Evolutionary conservation across 148 eudicot species (phyloP).

Genomic region (Rhododendron mucronatum): DNA sequence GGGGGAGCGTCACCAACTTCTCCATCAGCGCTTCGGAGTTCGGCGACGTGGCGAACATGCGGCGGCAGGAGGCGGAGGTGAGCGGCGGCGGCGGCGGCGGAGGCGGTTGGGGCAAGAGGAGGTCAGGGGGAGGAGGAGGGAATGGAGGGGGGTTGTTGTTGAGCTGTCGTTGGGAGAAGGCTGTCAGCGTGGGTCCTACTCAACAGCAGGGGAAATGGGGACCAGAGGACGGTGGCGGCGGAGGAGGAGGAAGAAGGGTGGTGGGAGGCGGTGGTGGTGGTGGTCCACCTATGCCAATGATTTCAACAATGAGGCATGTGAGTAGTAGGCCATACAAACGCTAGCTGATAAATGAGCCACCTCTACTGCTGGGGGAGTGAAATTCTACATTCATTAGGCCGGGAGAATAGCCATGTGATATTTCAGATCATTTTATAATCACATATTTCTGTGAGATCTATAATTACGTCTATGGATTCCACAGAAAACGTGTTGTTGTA

Average conservation of each 20-base stretch:
- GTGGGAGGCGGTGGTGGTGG: neutral
- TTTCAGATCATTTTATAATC: too few species aligned
- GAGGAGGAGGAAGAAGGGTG: neutral
- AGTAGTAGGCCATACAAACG: conserved; percentile 3
- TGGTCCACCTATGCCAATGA: neutral
- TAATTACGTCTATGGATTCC: fast-evolving
- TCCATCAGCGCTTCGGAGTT: conserved; percentile 51
- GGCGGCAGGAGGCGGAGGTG: conserved; percentile 9
- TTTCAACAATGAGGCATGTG: neutral
- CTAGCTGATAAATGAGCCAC: neutral
- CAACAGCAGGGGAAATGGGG: neutral
- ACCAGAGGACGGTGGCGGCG: neutral
- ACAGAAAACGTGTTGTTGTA: too few species aligned
- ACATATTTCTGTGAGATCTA: too few species aligned
- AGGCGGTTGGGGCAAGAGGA: conserved; percentile 21
- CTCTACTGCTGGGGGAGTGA: too few species aligned
- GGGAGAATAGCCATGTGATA: too few species aligned
- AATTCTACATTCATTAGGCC: too few species aligned
- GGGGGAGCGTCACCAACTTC: conserved; percentile 59
- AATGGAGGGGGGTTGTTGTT: conserved; percentile 31
- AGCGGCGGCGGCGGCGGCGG: conserved; percentile 16
- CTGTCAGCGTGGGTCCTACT: conserved; percentile 63
- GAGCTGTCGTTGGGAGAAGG: conserved; percentile 75
- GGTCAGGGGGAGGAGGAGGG: conserved; percentile 4
- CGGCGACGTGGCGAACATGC: conserved; percentile 23